Conservation (phyloP, 179 eudicot species). For the Sideroxylon spinosum region DNA sequence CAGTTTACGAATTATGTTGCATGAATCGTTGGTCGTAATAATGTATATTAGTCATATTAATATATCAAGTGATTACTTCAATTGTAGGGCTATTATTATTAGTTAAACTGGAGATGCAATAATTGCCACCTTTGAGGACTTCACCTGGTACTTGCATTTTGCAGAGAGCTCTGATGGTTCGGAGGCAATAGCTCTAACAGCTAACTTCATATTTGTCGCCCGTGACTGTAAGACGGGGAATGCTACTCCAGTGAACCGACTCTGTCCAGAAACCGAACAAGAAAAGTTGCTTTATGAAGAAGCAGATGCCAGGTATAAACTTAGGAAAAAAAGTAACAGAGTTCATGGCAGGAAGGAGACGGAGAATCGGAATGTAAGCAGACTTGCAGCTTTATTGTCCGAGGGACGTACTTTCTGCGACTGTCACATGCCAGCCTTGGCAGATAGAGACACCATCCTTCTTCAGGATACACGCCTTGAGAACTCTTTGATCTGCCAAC, state of each 20-base stretch:
- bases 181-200: conserved; percentile 68
- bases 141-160: neutral
- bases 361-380: conserved; percentile 40
- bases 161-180: conserved; percentile 39
- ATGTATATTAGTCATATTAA: neutral
- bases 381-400: conserved; percentile 52
- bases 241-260: conserved; percentile 80
- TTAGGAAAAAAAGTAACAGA: conserved; percentile 53
- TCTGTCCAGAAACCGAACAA: conserved; percentile 71
- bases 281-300: conserved; percentile 68
- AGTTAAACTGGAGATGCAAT: neutral
- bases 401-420: conserved; percentile 93
- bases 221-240: conserved; percentile 86
- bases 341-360: conserved; percentile 34
- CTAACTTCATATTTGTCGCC: conserved; percentile 93
- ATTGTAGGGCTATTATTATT: neutral
- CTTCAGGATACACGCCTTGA: conserved; percentile 79
- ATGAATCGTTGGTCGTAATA: neutral
- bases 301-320: conserved; percentile 72
- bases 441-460: conserved; percentile 96
- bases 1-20: neutral
- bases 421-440: conserved; percentile 98
- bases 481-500: conserved; percentile 91
- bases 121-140: neutral
- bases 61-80: neutral